Evolutionary conservation across 345 rosid genomes (phyloP).

Genomic region (Ricinus communis): DNA sequence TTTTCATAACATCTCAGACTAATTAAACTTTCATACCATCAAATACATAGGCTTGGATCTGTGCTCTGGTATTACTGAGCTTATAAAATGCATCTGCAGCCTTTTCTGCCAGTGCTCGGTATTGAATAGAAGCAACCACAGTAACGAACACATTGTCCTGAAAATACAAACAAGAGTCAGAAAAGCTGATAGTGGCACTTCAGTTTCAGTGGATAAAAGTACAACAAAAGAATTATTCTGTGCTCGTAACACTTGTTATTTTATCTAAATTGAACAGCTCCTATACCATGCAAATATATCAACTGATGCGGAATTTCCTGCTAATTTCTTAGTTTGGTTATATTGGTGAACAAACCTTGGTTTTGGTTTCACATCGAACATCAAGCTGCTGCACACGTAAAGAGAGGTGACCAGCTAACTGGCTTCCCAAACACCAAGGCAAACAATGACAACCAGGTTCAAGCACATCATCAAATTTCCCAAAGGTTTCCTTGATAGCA

Average conservation of each 20-base stretch:
- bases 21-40: slow-evolving; percentile 16
- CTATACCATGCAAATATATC: neutral
- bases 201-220: neutral
- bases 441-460: slow-evolving; percentile 37
- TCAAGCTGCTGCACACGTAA: slow-evolving; percentile 42
- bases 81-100: slow-evolving; percentile 27
- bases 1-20: neutral
- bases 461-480: slow-evolving; percentile 36
- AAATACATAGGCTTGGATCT: slow-evolving; percentile 29
- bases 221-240: neutral
- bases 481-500: slow-evolving; percentile 30
- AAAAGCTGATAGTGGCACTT: neutral
- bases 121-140: slow-evolving; percentile 27
- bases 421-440: slow-evolving; percentile 36
- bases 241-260: neutral
- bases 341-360: slow-evolving; percentile 51
- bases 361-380: slow-evolving; percentile 87
- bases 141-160: slow-evolving; percentile 26
- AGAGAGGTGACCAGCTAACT: slow-evolving; percentile 27
- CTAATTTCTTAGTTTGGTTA: neutral
- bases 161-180: neutral
- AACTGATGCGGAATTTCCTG: neutral
- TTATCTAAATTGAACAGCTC: neutral
- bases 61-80: slow-evolving; percentile 29
- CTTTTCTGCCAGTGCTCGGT: slow-evolving; percentile 18